Conservation (phyloP, 129 eudicot species). For the Artemisia tridentata region DNA sequence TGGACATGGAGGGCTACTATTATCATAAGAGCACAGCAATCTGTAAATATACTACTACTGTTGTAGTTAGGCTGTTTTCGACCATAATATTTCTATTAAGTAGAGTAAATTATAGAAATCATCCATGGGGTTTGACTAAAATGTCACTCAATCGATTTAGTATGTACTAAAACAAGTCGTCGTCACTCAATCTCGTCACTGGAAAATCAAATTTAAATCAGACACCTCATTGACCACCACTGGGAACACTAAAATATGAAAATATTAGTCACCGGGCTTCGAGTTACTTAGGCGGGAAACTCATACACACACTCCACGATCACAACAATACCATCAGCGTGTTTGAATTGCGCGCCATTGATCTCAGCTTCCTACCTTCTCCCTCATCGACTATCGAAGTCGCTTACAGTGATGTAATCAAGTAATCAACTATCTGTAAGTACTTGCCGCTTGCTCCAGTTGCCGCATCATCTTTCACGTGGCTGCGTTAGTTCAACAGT, state of each 20-base stretch:
- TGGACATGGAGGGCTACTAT: no score
- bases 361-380: slow-evolving; percentile 54
- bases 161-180: no score
- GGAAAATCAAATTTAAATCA: no score
- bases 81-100: no score
- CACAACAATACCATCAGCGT: slow-evolving; percentile 68
- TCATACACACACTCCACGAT: slow-evolving; percentile 58
- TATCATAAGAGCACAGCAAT: no score
- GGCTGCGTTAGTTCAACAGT: slow-evolving; percentile 90
- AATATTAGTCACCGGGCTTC: slow-evolving; percentile 88
- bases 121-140: no score
- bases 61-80: no score
- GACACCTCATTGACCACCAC: no score
- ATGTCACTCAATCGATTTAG: no score
- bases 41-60: no score
- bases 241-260: slow-evolving; percentile 23
- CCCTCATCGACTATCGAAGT: slow-evolving; percentile 45
- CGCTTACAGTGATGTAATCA: slow-evolving; percentile 70
- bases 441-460: slow-evolving; percentile 62
- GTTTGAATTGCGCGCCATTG: slow-evolving; percentile 76
- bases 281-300: slow-evolving; percentile 79
- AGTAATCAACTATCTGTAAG: slow-evolving; percentile 65
- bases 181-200: no score
- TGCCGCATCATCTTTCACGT: slow-evolving; percentile 67
- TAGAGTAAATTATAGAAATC: no score